Conservation (phyloP, 2,329 filamentous ascomycete genomes). For the Ophiocordyceps robertsii region DNA sequence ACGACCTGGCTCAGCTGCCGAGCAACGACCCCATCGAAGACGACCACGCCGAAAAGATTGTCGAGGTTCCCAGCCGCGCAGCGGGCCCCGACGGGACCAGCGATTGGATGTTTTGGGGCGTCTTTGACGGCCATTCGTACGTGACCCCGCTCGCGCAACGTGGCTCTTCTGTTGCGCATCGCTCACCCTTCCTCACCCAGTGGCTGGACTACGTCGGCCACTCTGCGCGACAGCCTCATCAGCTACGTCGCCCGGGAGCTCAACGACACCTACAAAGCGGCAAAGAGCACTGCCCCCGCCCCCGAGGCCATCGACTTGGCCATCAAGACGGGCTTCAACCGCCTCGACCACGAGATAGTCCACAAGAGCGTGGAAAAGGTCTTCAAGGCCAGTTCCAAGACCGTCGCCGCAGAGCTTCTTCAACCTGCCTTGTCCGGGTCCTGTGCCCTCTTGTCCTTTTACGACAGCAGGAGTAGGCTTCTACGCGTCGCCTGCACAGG, state of each 20-base stretch:
- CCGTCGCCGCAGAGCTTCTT: conserved; percentile 80
- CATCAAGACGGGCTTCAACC: conserved; percentile 83
- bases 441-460: conserved; percentile 91
- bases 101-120: conserved; percentile 99
- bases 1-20: conserved; percentile 86
- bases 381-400: conserved; percentile 75
- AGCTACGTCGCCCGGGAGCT: conserved; percentile 86
- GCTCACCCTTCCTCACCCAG: conserved; percentile 28
- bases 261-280: conserved; percentile 78
- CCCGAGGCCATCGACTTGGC: conserved; percentile 75
- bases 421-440: conserved; percentile 94
- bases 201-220: conserved; percentile 96
- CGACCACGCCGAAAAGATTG: conserved; percentile 95
- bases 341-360: conserved; percentile 87
- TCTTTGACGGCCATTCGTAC: conserved; percentile 93
- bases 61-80: conserved; percentile 62
- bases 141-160: conserved; percentile 14
- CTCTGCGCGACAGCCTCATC: conserved; percentile 83
- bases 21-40: conserved; percentile 98
- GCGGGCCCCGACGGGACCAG: conserved; percentile 28
- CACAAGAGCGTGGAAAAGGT: conserved; percentile 88
- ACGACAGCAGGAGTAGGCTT: conserved; percentile 76
- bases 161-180: conserved; percentile 5
- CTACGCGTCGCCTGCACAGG: conserved; percentile 92
- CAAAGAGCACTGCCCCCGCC: conserved; percentile 47